phyloP scores from a whole-genome alignment of 169 alveolate species.

The Plasmodium chabaudi region DNA sequence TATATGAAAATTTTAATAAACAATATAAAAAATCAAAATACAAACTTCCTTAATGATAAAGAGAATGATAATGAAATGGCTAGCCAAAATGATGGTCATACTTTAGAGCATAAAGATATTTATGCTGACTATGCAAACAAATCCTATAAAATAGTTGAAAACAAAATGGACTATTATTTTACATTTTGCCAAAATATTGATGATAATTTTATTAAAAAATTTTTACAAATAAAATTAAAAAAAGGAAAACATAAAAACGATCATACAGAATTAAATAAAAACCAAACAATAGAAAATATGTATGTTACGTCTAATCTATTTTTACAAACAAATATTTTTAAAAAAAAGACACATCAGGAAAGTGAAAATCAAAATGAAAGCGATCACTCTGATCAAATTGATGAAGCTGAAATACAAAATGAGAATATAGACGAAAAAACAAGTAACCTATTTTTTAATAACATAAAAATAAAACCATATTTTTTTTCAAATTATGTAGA shows the following conservation, averaged over 20 bases:
- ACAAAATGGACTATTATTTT: constrained; percentile 67
- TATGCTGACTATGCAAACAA: constrained; percentile 26
- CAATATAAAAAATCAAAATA: constrained; percentile 32
- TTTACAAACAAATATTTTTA: constrained; percentile 56
- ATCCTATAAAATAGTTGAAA: constrained; percentile 41
- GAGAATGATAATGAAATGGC: not conserved
- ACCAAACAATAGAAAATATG: constrained; percentile 35
- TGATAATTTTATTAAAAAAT: constrained; percentile 43
- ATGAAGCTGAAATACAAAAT: not conserved
- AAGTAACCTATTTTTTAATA: not conserved
- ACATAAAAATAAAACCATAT: constrained; percentile 33
- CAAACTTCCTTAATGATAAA: not conserved
- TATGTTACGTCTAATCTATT: constrained; percentile 61
- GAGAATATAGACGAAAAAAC: not conserved
- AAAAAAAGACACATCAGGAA: not conserved
- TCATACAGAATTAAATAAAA: constrained; percentile 1
- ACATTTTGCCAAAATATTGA: constrained; percentile 62
- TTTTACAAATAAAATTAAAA: constrained; percentile 17
- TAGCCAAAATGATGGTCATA: not conserved
- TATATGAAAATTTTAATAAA: constrained; percentile 37
- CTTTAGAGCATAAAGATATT: constrained; percentile 8
- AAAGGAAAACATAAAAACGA: not conserved
- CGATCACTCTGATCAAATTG: not conserved
- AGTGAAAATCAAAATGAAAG: not conserved
- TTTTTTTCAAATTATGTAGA: constrained; percentile 48